Base-by-base conservation (phyloP, 768 basidiomycete species). In the Podaxis sp. region DNA sequence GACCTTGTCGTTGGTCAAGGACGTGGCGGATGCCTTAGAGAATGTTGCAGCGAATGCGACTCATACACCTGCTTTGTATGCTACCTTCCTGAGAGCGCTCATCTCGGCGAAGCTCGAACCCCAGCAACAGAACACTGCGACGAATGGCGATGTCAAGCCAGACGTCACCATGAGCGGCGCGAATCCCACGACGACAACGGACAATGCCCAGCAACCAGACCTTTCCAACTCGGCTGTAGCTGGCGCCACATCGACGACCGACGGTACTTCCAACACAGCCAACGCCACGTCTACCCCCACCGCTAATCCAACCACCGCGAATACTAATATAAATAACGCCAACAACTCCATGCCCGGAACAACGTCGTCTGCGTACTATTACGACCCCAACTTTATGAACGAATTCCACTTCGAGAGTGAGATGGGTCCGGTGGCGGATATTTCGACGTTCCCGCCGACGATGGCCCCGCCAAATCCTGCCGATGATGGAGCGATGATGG, bases 31-130 rank as follows among this genome's bases (percentile, higher is more conserved):
- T 63, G 80, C 87, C 0, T 82, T 98, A 25, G 93, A 94, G 64
- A 81, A 78, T 12, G 84, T 90, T 43, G 88, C 96, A 19, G 88
- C 87, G 27, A 90, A 91, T 69, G 79, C 88, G 1, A 77, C 84
- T 4, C 96, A 99, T 71, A 95, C 96, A 0, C 95, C 96, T 0
- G 90, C 93, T 4, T 80, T 98, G 41, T 98, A 98, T 79, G 87
- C 88, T 70, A 80, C 82, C 19, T 94, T 95, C 79, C 79, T 95
- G 24, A 88, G 87, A 2, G 89, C 90, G 2, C 84, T 96, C 46
- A 83, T 90, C 57, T 82, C 86, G 1, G 85, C 87, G 49, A 81
- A 77, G 66, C 61, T 76, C 22, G 77, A 79, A 51, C 61, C 69
- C 38, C 61, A 57, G 52, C 64, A 43, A 47, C 56, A 51, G 41